Conservation (phyloP, 305 asterid species). For the Rubia tinctorum region DNA sequence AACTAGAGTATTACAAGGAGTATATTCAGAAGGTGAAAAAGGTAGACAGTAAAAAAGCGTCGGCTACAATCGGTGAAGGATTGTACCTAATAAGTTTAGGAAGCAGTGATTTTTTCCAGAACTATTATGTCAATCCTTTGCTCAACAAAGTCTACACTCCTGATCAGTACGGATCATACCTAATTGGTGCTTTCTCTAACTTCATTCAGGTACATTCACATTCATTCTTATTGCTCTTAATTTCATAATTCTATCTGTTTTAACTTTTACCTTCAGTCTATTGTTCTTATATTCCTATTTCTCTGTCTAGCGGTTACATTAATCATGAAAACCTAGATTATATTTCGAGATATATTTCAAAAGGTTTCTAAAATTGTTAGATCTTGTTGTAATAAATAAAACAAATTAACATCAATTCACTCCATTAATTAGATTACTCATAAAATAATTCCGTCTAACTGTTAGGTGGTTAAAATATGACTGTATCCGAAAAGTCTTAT, state of each 20-base stretch:
- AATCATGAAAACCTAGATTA: too few relatives aligned
- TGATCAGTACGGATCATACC: constrained; percentile 67
- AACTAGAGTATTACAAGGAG: constrained; percentile 61
- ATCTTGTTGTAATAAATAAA: too few relatives aligned
- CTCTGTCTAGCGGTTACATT: too few relatives aligned
- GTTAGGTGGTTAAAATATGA: too few relatives aligned
- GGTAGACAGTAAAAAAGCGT: constrained; percentile 55
- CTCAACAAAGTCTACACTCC: constrained; percentile 62
- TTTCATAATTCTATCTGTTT: not conserved
- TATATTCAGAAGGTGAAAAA: constrained; percentile 57
- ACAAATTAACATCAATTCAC: too few relatives aligned
- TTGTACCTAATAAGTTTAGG: constrained; percentile 67
- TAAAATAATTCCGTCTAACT: too few relatives aligned
- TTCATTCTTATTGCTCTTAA: not conserved
- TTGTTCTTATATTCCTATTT: not conserved
- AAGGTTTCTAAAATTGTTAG: too few relatives aligned
- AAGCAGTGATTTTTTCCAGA: constrained; percentile 76
- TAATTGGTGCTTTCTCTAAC: constrained; percentile 45
- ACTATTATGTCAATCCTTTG: constrained; percentile 74
- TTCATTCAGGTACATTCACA: constrained; percentile 52
- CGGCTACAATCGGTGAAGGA: constrained; percentile 50
- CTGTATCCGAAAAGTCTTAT: too few relatives aligned
- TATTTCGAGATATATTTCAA: too few relatives aligned
- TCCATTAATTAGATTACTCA: too few relatives aligned
- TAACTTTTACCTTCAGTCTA: too few relatives aligned